Evolutionary conservation across 106 monocot species (phyloP).

Genomic region (Apostasia ramifera): DNA sequence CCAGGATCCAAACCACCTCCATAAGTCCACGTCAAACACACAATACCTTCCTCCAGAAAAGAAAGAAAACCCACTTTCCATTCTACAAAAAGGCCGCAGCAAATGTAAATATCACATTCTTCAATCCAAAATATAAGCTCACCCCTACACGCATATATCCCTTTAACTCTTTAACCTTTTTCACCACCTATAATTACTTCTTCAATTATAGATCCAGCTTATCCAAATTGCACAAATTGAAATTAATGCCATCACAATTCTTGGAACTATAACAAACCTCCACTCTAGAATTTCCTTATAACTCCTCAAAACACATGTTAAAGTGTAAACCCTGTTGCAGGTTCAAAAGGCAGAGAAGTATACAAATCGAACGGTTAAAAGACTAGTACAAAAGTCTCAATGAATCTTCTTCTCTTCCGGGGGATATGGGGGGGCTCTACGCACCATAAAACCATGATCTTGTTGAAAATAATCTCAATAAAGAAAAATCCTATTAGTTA

Average conservation of each 20-base stretch:
- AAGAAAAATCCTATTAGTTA: no score
- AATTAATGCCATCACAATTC: neutral
- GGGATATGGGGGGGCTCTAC: no score
- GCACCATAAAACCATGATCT: no score
- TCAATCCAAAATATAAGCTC: slow-evolving; percentile 13
- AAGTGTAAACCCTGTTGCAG: slow-evolving; percentile 11
- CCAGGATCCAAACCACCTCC: slow-evolving; percentile 37
- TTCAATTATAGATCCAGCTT: slow-evolving; percentile 4
- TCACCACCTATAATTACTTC: slow-evolving; percentile 11
- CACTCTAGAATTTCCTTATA: slow-evolving; percentile 12
- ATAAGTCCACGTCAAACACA: slow-evolving; percentile 43
- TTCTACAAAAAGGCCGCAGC: slow-evolving; percentile 10
- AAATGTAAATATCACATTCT: slow-evolving; percentile 22
- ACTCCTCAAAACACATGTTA: slow-evolving; percentile 5
- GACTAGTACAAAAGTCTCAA: no score
- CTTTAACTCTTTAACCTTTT: slow-evolving; percentile 13
- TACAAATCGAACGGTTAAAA: no score
- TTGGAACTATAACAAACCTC: slow-evolving; percentile 7
- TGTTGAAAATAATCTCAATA: no score
- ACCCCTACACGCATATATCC: slow-evolving; percentile 5
- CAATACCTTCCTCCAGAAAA: slow-evolving; percentile 24
- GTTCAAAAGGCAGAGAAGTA: neutral
- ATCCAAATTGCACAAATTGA: slow-evolving; percentile 13
- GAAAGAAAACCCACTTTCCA: slow-evolving; percentile 19
- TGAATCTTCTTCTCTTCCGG: no score